Base-by-base conservation (phyloP, 1,139 yeast species). In the Taphrina communis region DNA sequence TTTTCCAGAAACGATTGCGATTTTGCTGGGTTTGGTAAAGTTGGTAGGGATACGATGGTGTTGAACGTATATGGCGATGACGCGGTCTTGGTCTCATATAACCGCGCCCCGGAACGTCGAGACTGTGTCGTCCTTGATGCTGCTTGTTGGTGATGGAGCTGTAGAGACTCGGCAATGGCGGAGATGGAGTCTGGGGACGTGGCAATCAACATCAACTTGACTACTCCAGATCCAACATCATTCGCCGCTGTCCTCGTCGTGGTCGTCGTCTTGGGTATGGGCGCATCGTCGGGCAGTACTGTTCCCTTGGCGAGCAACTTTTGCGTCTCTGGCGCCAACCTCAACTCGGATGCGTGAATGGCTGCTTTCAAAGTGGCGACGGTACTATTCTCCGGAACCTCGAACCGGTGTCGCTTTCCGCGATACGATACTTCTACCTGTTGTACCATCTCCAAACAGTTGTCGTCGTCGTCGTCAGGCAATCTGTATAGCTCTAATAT, bases 281-380 rank as follows among this genome's bases (percentile, higher is more conserved):
- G 38, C 4, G 62, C 42, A 19, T 52, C 68, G 35, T 63, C 39
- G 5, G 36, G 17, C 48, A 66, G 44, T n/a, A 53, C 67, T 25
- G 14, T 72, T 14, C 97, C 96, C 73, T 87, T 89, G 0, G 91
- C 88, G 75, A 92, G 81, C n/a, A 65, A 52, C 44, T 57, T 65
- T 35, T 65, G 68, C 17, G 42, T 12, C 35, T 35, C 42, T 19
- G 57, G 57, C 19, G 42, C 9, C 11, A 65, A 35, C 3, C 14
- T 14, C 17, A 63, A 48, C 31, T 25, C 31, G 17, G 44, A 11
- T 19, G 14, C 31, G 7, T 44, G 41, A 35, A 63, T 63, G 19
- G 12, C 21, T 9, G 19, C 55, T 39, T 63, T 63, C 36, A 63
- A 55, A 7, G 67, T 35, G 9, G 35, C 53, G 21, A 55, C 39